phyloP scores from a whole-genome alignment of 1,284 basidiomycete species.

The Retiboletus flavoniger region DNA sequence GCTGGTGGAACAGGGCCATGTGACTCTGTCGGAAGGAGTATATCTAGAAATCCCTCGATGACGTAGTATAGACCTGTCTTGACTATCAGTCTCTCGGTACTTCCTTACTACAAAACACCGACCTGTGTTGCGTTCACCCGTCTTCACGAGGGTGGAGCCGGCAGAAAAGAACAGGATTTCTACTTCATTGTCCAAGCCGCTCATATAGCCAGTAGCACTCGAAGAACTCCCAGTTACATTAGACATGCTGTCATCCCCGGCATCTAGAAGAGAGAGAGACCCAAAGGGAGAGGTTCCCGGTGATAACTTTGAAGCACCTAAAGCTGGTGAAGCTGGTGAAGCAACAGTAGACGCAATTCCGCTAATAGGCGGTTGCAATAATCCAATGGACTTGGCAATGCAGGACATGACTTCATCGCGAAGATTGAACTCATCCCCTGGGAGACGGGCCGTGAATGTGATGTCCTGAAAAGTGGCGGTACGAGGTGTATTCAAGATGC shows the following conservation, averaged over 20 bases:
- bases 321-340: conserved; percentile 60
- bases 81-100: conserved; percentile 4
- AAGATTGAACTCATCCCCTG: conserved; percentile 76
- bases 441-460: conserved; percentile 31
- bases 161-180: conserved; percentile 93
- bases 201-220: conserved; percentile 58
- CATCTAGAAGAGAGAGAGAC: conserved; percentile 79
- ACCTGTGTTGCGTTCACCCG: conserved; percentile 89
- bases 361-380: conserved; percentile 81
- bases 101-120: conserved; percentile 13
- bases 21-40: conserved; percentile 65
- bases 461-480: conserved; percentile 32
- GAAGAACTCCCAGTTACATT: conserved; percentile 66
- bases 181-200: conserved; percentile 90
- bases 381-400: conserved; percentile 95
- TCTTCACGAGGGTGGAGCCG: conserved; percentile 83
- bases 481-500: conserved; percentile 52
- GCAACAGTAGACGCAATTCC: conserved; percentile 62
- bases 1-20: conserved; percentile 28
- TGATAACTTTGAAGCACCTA: conserved; percentile 47
- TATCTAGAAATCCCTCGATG: conserved; percentile 96
- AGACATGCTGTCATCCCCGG: conserved; percentile 60
- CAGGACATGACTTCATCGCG: conserved; percentile 95
- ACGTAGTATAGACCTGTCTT: conserved; percentile 88
- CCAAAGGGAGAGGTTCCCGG: conserved; percentile 73